Percentiles rank a stretch among this genome's conserved stretches.
These are phyloP conservation scores for Lyophyllum shimeji DNA, from an alignment of 768 basidiomycete genomes.

Conservation along the genomic window DNA sequence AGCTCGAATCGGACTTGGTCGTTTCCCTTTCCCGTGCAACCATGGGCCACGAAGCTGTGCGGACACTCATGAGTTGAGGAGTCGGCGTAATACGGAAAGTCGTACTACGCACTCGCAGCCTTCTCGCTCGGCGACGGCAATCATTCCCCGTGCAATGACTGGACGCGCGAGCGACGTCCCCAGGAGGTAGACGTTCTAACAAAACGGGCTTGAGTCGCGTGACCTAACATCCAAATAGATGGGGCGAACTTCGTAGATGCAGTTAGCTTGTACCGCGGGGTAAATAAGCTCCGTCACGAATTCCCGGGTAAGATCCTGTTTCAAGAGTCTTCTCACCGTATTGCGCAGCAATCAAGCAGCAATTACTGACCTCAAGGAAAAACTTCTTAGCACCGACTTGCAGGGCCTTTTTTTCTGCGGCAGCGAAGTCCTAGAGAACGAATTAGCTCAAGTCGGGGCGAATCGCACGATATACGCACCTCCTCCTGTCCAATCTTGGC, in stretches of 20 bases:
- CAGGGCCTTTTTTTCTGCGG: slow-evolving; percentile 87
- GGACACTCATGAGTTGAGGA: not conserved
- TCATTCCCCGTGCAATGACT: slow-evolving; percentile 99
- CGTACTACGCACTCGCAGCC: slow-evolving; percentile 83
- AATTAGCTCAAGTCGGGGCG: slow-evolving; percentile 7
- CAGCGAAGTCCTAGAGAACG: slow-evolving; percentile 77
- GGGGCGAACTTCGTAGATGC: slow-evolving; percentile 89
- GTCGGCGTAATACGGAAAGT: not conserved
- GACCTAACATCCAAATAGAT: not conserved
- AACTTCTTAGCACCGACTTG: slow-evolving; percentile 95
- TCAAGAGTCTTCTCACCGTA: not conserved
- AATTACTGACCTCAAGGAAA: slow-evolving; percentile 71
- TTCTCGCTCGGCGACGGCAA: slow-evolving; percentile 84
- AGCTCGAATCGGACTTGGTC: slow-evolving; percentile 99
- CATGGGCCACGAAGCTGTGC: slow-evolving; percentile 88
- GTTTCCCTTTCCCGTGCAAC: slow-evolving; percentile 99
- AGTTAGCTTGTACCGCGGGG: slow-evolving; percentile 97
- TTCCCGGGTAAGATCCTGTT: slow-evolving; percentile 88
- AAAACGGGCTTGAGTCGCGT: slow-evolving; percentile 3
- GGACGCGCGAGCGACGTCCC: slow-evolving; percentile 98
- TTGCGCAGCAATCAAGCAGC: not conserved
- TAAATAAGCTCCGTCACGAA: slow-evolving; percentile 97
- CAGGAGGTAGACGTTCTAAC: slow-evolving; percentile 90
- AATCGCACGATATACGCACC: slow-evolving; percentile 34
- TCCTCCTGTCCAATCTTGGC: slow-evolving; percentile 94